These are phyloP conservation scores for Pestalotiopsis sp. DNA, from an alignment of 2,329 filamentous ascomycete species.

Conservation along the genomic window DNA sequence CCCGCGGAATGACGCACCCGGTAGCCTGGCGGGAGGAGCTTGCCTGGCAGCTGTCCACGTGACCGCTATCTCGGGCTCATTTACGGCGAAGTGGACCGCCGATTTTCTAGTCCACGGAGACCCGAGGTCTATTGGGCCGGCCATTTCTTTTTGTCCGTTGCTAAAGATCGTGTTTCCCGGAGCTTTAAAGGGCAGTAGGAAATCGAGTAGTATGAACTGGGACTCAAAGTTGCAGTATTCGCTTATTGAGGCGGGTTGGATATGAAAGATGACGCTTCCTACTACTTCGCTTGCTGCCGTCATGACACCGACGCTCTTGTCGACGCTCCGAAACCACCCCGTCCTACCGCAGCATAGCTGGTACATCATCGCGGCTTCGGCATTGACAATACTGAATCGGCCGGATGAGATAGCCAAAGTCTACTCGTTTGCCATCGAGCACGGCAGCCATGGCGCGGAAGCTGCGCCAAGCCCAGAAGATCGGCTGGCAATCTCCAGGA, in stretches of 20 bases:
- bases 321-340: constrained; percentile 40
- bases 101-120: neutral
- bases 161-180: neutral
- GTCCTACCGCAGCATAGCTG: constrained; percentile 46
- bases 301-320: constrained; percentile 43
- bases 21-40: neutral
- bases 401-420: constrained; percentile 49
- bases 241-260: too few species aligned
- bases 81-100: constrained; percentile 3
- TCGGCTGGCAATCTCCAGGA: constrained; percentile 43
- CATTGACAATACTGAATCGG: constrained; percentile 48
- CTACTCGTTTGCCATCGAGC: constrained; percentile 42
- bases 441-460: constrained; percentile 25
- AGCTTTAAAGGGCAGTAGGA: neutral
- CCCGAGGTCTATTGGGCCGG: neutral
- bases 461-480: constrained; percentile 32
- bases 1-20: neutral
- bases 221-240: neutral
- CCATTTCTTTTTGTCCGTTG: neutral
- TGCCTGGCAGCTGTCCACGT: neutral
- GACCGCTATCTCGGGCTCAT: neutral
- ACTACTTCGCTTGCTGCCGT: constrained; percentile 19
- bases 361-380: constrained; percentile 49
- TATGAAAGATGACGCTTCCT: neutral
- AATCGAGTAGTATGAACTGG: neutral